Evolutionary conservation across 768 basidiomycete species (phyloP).

Genomic region (Austroboletus eburneus): DNA sequence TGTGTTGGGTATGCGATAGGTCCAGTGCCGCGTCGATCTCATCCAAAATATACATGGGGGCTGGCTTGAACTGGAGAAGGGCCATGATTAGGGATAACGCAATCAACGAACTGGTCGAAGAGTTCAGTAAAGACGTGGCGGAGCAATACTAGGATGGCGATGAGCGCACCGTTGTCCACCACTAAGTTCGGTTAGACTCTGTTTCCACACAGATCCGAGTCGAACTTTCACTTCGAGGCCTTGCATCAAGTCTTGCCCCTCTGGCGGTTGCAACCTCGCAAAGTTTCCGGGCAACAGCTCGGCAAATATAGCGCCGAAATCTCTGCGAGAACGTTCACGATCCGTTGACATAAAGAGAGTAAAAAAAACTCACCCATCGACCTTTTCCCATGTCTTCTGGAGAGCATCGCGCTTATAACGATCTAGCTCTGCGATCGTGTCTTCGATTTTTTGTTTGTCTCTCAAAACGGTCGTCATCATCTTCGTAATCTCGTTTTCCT

Average conservation of each 20-base stretch:
- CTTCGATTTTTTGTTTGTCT: slow-evolving; percentile 94
- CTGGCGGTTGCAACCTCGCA: slow-evolving; percentile 90
- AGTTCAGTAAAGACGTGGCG: slow-evolving; percentile 1
- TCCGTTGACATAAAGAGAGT: neutral
- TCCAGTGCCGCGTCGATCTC: slow-evolving; percentile 98
- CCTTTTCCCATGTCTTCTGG: slow-evolving; percentile 94
- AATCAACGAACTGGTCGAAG: slow-evolving; percentile 74
- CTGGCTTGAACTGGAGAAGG: slow-evolving; percentile 97
- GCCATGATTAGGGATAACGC: slow-evolving; percentile 98
- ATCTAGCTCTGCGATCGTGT: slow-evolving; percentile 90
- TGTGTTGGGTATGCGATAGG: slow-evolving; percentile 94
- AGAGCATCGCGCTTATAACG: slow-evolving; percentile 91
- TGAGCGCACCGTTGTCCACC: slow-evolving; percentile 85
- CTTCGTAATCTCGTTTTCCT: slow-evolving; percentile 80
- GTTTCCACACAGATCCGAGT: slow-evolving; percentile 95
- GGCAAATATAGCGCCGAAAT: slow-evolving; percentile 95
- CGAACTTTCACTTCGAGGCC: slow-evolving; percentile 97
- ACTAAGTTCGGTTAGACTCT: slow-evolving; percentile 92
- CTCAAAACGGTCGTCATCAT: slow-evolving; percentile 84
- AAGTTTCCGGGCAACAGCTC: slow-evolving; percentile 96
- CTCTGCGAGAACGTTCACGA: slow-evolving; percentile 42
- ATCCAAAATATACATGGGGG: slow-evolving; percentile 98
- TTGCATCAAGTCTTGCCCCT: slow-evolving; percentile 88
- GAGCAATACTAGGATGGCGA: neutral
- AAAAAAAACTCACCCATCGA: slow-evolving; percentile 64